Evolutionary conservation across 2,329 filamentous ascomycete genomes (phyloP), one percentile per base, ranked within the genome.

Genomic region (Claviceps monticola): DNA sequence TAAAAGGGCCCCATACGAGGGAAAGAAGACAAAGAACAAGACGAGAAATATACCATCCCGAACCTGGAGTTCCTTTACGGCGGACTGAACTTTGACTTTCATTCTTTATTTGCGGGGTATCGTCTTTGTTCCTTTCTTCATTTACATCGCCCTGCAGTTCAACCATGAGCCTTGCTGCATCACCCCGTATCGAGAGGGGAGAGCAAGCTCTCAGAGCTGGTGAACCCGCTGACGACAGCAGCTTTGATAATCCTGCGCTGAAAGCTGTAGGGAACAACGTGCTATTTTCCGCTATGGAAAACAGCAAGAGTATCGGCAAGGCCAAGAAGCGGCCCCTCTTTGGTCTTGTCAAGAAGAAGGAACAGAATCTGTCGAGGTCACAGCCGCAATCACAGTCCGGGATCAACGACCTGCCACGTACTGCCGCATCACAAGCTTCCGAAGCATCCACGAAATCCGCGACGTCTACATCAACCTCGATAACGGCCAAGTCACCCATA

Each of bases 301-400:
- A 52, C 46, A 55, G 53, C 39, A 54, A 56, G 51, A 56, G 57
- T 46, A 50, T 51, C 46, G 46, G 38, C 46, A 62, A 61, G 51
- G 75, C 73, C 51, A 76, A 78, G 64, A 82, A 77, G 66, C 71
- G 78, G 56, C 72, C 73, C 54, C 67, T 83, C 29, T 83, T 82
- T 64, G 74, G 76, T 4, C 75, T 83, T 54, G 78, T 77, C 52
- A 82, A 78, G 70, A 83, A 82, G 68, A 82, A 79, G 68, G 69
- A 52, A 26, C 56, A 74, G 8, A 50, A 51, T 41, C 70, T 71
- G 53, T 60, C 63, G 45, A 72, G 71, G 56, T 55, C 64, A 52
- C 63, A 61, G 54, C 58, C 63, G 44, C 71, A 71, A 55, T 55
- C 64, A 52, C 63, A 61, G 54, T 58, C 68, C 53, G 58, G 61